Conservation (phyloP, 2,329 filamentous ascomycete genomes). For the Ophiosphaerella herpotricha region DNA sequence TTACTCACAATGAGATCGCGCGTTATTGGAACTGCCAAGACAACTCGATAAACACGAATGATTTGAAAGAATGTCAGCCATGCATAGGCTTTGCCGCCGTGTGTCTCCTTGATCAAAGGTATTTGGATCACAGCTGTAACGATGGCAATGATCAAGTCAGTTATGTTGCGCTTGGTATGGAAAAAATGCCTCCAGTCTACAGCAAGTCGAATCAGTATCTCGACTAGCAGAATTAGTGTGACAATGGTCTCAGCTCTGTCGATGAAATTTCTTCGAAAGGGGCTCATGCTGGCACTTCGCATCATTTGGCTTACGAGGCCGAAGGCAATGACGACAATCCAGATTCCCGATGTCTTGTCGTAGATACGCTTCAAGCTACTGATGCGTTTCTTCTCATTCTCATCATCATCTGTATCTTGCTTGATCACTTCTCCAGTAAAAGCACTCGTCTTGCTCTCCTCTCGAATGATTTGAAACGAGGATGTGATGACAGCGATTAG, state of each 20-base stretch:
- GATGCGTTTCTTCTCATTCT: constrained; percentile 47
- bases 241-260: constrained; percentile 72
- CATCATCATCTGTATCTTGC: constrained; percentile 42
- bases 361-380: constrained; percentile 70
- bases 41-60: constrained; percentile 85
- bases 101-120: constrained; percentile 73
- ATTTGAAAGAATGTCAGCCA: constrained; percentile 96
- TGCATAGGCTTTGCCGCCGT: constrained; percentile 68
- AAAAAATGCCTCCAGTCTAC: constrained; percentile 84
- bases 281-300: constrained; percentile 77
- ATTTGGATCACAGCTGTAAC: constrained; percentile 85
- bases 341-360: constrained; percentile 73
- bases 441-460: constrained; percentile 92
- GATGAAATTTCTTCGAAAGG: constrained; percentile 66
- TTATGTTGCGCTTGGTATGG: constrained; percentile 71
- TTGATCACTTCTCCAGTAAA: constrained; percentile 74
- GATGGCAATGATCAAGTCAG: constrained; percentile 80
- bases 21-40: constrained; percentile 86
- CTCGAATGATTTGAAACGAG: constrained; percentile 96
- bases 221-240: constrained; percentile 76
- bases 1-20: constrained; percentile 73
- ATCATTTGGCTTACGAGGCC: constrained; percentile 80
- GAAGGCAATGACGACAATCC: constrained; percentile 79
- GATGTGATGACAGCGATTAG: constrained; percentile 96
- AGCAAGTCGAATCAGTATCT: constrained; percentile 79